Evolutionary conservation across 2,329 filamentous ascomycete species (phyloP), one percentile per base, ranked within the genome.

Genomic region (Akanthomyces dipterigenus): DNA sequence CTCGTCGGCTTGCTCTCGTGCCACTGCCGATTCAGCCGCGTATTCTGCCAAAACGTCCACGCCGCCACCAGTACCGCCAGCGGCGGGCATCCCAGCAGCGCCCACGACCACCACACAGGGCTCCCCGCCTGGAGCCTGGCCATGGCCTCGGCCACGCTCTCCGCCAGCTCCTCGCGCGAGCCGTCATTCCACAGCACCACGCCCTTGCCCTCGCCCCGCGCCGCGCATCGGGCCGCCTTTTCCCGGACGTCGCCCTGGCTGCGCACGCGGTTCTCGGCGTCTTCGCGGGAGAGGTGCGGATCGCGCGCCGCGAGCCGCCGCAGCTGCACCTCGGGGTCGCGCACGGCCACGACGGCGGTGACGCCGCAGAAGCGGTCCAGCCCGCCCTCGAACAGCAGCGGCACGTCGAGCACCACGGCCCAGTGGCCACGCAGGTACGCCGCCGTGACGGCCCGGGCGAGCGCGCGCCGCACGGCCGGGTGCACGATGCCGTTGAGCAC

Each of bases 161-260:
- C 73, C 73, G 84, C 82, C 70, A 99, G 73, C 64, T 91, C 85
- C 40, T 86, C 86, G 69, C 80, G 87, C 51, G 85, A 85, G 2
- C 84, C 85, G 75, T 98, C 93, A 76, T 99, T 99, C 90, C 90
- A 95, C 26, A 99, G 82, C 38, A 97, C 91, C 3, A 92, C 82
- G 0, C 93, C 93, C 53, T 81, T 82, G 7, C 85, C 85, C 49
- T 75, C 72, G 56, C 80, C 83, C 50, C 91, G 79, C 51, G 82
- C 85, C 74, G 89, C 80, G 63, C 88, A 90, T 71, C 91, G 80
- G 71, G 82, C 81, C 20, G 90, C 93, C 81, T 98, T 98, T 68
- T 89, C 84, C 65, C 86, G 80, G 63, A 97, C 89, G 73, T 96
- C 90, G 50, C 87, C 88, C 80, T 99, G 95, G 71, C 91, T 96